Base-by-base conservation (phyloP, 2,329 filamentous ascomycete species). In the Hirsutella minnesotensis region DNA sequence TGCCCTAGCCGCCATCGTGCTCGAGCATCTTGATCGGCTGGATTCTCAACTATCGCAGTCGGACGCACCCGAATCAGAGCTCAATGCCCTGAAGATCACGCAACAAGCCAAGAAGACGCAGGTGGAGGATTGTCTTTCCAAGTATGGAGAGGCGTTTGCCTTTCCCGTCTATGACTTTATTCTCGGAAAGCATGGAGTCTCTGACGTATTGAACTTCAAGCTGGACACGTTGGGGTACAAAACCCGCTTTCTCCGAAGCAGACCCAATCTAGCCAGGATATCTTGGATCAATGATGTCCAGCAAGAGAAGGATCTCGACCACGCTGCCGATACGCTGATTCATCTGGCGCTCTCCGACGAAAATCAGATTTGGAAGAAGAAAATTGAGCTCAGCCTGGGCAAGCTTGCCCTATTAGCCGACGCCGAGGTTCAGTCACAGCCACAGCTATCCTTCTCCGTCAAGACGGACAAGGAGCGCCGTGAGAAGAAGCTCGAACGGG, bases 251-350 rank as follows among this genome's bases (percentile, higher is more conserved):
- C 70, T 98, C 39, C 78, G 85, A 35, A 80, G 77, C 43, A 77
- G 80, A 49, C 75, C 79, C 0, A 73, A 80, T 47, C 78, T 87
- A 47, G 81, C 82, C 22, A 86, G 86, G 53, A 72, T 98, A 37
- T 81, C 82, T 39, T 98, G 92, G 92, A 94, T 98, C 65, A 94
- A 98, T 58, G 89, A 96, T 57, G 74, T 96, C 8, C 72, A 80
- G 46, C 73, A 76, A 20, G 85, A 92, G 56, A 72, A 79, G 45
- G 79, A 95, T 53, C 87, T 87, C 48, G 69, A 76, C 12, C 74
- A 77, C 44, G 89, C 90, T 10, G 81, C 83, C 5, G 66, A 77
- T 35, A 83, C 81, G 1, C 71, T 98, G 38, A 68, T 84, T 36
- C 68, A 77, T 8, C 70, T 89, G 18, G 88, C 86, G 0, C 66